These are phyloP conservation scores for Arthrinium puccinioides DNA, from an alignment of 2,329 filamentous ascomycete species.

Conservation along the genomic window DNA sequence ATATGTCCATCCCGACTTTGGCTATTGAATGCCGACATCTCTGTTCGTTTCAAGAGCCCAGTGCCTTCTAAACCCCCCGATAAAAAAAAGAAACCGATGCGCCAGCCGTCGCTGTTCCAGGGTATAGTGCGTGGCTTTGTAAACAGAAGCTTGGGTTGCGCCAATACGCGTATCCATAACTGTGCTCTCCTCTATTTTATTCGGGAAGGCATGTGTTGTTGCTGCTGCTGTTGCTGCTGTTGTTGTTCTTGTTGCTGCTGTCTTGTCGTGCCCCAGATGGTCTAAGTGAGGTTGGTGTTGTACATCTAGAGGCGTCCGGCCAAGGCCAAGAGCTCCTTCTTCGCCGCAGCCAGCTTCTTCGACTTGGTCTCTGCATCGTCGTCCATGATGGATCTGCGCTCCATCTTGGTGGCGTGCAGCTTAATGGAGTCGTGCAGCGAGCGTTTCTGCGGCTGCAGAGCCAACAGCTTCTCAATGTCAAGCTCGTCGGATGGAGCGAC, in stretches of 20 bases:
- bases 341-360: constrained; percentile 37
- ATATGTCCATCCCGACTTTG: too few species aligned
- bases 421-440: constrained; percentile 19
- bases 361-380: constrained; percentile 26
- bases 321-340: constrained; percentile 35
- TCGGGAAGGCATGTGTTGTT: neutral
- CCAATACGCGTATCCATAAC: neutral
- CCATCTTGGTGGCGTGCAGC: constrained; percentile 13
- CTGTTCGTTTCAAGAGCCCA: too few species aligned
- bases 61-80: constrained; percentile 12
- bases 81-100: constrained; percentile 12
- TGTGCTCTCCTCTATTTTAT: neutral
- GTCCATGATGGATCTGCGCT: constrained; percentile 7
- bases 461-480: constrained; percentile 21
- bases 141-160: neutral
- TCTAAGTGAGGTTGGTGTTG: constrained; percentile 5
- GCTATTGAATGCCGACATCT: too few species aligned
- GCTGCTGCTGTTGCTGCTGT: neutral
- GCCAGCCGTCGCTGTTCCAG: constrained; percentile 9
- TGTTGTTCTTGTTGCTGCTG: neutral
- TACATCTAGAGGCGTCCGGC: constrained; percentile 12
- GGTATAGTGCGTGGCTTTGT: constrained; percentile 13
- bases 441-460: constrained; percentile 18
- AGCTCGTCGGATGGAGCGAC: constrained; percentile 15
- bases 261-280: constrained; percentile 18